Evolutionary conservation across 768 basidiomycete genomes (phyloP).

Genomic region (Agaricus sinodeliciosus): DNA sequence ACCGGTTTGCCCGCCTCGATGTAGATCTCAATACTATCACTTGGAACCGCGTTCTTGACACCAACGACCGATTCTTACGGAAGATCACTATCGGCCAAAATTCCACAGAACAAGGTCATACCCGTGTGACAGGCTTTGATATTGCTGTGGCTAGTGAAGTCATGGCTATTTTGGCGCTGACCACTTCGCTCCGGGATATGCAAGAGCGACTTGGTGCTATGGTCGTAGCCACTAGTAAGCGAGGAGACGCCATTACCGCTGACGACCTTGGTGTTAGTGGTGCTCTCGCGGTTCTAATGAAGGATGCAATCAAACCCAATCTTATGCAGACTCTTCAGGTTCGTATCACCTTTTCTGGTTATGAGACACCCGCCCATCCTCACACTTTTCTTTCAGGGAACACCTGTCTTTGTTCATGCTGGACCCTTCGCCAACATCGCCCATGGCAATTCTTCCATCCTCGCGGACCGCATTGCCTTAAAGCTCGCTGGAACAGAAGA

Average conservation of each 20-base stretch:
- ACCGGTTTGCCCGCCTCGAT: conserved; percentile 85
- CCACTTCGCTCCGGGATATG: conserved; percentile 88
- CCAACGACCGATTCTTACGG: conserved; percentile 94
- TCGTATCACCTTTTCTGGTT: conserved; percentile 3
- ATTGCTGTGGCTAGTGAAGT: conserved; percentile 96
- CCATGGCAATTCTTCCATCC: conserved; percentile 96
- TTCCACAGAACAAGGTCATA: conserved; percentile 82
- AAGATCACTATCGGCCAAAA: conserved; percentile 91
- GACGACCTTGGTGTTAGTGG: conserved; percentile 96
- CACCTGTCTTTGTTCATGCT: conserved; percentile 97
- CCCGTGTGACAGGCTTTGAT: conserved; percentile 89
- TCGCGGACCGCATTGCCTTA: conserved; percentile 94
- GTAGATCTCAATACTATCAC: conserved; percentile 89
- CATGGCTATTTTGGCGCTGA: conserved; percentile 95
- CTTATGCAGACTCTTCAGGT: conserved; percentile 96
- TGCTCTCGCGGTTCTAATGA: conserved; percentile 94
- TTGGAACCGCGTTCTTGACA: conserved; percentile 96
- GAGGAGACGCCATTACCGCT: conserved; percentile 87
- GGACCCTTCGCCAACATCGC: conserved; percentile 99
- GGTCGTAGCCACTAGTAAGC: conserved; percentile 93
- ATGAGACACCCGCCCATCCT: background rate
- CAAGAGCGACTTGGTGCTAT: conserved; percentile 86
- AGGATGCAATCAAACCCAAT: conserved; percentile 98
- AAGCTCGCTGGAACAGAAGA: conserved; percentile 95
- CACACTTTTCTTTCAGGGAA: conserved; percentile 49